phyloP scores from a whole-genome alignment of 2,329 filamentous ascomycete genomes.

The Colletotrichum cordylinicola region DNA sequence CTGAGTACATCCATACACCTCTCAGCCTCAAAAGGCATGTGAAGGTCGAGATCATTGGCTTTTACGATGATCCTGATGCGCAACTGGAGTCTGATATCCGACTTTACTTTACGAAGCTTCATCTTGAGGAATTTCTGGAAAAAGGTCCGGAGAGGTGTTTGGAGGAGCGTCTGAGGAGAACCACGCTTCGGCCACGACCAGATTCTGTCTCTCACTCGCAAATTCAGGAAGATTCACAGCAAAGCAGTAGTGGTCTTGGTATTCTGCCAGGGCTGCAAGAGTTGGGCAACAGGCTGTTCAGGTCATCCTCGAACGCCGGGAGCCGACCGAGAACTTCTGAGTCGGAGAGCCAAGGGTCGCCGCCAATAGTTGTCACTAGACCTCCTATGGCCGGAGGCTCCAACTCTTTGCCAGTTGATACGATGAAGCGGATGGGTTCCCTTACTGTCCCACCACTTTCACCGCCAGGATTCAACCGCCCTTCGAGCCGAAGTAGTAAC shows the following conservation, averaged over 20 bases:
- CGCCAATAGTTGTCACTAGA: slow-evolving; percentile 42
- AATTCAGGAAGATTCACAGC: background rate
- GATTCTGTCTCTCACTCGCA: background rate
- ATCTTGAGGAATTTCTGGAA: slow-evolving; percentile 58
- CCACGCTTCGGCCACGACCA: slow-evolving; percentile 19
- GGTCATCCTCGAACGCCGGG: background rate
- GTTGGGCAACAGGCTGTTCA: background rate
- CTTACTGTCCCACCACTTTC: slow-evolving; percentile 37
- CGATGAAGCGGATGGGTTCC: slow-evolving; percentile 25
- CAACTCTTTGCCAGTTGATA: background rate
- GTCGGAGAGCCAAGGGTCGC: slow-evolving; percentile 27
- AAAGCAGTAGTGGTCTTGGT: background rate
- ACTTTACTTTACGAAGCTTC: slow-evolving; percentile 56
- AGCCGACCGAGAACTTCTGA: slow-evolving; percentile 16
- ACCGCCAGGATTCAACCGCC: slow-evolving; percentile 31
- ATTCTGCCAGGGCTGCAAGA: background rate
- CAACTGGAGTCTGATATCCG: slow-evolving; percentile 45
- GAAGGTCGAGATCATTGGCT: slow-evolving; percentile 63
- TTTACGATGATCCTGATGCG: slow-evolving; percentile 60
- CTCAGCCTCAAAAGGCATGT: slow-evolving; percentile 58
- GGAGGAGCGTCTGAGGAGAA: slow-evolving; percentile 52
- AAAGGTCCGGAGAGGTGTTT: slow-evolving; percentile 63
- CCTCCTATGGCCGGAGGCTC: slow-evolving; percentile 28
- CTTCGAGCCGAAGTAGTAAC: slow-evolving; percentile 32
- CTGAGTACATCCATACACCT: slow-evolving; percentile 43